Conservation (phyloP, 352 stramenopile genomes). For the Globisporangium ultimum region DNA sequence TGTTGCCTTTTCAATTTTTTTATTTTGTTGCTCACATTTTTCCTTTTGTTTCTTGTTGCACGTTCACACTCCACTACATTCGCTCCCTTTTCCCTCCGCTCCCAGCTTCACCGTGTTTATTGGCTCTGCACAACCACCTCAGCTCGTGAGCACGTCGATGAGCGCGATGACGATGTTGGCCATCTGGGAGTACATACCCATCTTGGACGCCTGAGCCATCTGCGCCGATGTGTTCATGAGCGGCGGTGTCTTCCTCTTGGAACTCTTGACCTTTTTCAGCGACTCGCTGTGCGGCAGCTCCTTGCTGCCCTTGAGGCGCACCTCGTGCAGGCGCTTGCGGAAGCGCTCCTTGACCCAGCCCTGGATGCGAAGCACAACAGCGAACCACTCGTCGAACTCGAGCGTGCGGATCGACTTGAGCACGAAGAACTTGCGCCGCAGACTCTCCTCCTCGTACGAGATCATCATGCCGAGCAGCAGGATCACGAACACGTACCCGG, state of each 20-base stretch:
- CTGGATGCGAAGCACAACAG: slow-evolving; percentile 68
- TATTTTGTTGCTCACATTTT: no score
- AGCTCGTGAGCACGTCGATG: slow-evolving; percentile 57
- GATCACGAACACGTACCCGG: slow-evolving; percentile 60
- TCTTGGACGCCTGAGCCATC: slow-evolving; percentile 68
- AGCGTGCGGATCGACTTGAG: slow-evolving; percentile 78
- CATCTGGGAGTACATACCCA: slow-evolving; percentile 80
- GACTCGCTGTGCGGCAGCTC: slow-evolving; percentile 21
- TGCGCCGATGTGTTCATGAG: slow-evolving; percentile 72
- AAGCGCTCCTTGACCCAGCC: slow-evolving; percentile 68
- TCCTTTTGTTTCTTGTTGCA: no score
- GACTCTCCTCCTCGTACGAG: slow-evolving; percentile 74
- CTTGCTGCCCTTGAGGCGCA: slow-evolving; percentile 47
- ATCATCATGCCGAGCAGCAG: slow-evolving; percentile 85
- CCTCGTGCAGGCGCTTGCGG: slow-evolving; percentile 48
- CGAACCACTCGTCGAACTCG: slow-evolving; percentile 82
- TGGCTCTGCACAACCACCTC: not conserved
- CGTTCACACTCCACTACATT: no score
- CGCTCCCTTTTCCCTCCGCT: no score
- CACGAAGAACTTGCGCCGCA: slow-evolving; percentile 77
- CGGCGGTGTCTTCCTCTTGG: slow-evolving; percentile 15
- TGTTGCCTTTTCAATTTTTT: no score
- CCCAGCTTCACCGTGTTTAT: no score
- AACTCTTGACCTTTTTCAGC: slow-evolving; percentile 12
- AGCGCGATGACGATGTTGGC: slow-evolving; percentile 77